These are phyloP conservation scores for Malus hybrid DNA, from an alignment of 331 rosid species.

Conservation along the genomic window DNA sequence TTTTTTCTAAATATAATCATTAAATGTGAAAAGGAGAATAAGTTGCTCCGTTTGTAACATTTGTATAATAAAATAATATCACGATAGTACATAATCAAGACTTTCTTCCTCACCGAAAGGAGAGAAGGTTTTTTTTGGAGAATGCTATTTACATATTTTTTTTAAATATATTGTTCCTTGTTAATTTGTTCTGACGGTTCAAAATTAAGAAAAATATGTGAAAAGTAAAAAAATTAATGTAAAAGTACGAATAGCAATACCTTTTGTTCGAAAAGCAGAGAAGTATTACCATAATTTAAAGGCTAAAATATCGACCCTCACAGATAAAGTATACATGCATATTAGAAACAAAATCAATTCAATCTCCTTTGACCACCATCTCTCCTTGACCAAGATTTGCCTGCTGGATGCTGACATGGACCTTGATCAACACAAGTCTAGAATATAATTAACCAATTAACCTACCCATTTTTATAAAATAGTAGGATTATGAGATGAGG, in stretches of 20 bases:
- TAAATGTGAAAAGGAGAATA: background rate
- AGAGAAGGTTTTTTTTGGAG: no score
- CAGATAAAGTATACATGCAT: no score
- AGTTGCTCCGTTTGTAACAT: no score
- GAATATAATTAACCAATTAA: background rate
- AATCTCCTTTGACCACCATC: slow-evolving; percentile 15
- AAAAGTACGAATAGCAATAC: no score
- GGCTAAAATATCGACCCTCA: background rate
- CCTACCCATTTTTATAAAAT: background rate
- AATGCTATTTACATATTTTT: no score
- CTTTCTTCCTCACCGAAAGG: background rate
- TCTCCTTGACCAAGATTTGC: background rate
- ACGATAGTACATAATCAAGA: background rate
- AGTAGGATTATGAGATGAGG: background rate
- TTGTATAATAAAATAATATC: background rate
- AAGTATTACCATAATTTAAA: background rate
- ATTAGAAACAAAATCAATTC: background rate
- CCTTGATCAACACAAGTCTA: background rate
- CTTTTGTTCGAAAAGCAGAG: no score
- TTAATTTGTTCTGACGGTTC: no score
- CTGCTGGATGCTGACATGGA: background rate
- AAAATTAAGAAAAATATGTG: no score
- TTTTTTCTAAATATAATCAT: background rate
- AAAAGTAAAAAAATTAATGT: no score
- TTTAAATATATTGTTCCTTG: no score